phyloP scores from a whole-genome alignment of 169 alveolate genomes.

The Eimeria brunetti region DNA sequence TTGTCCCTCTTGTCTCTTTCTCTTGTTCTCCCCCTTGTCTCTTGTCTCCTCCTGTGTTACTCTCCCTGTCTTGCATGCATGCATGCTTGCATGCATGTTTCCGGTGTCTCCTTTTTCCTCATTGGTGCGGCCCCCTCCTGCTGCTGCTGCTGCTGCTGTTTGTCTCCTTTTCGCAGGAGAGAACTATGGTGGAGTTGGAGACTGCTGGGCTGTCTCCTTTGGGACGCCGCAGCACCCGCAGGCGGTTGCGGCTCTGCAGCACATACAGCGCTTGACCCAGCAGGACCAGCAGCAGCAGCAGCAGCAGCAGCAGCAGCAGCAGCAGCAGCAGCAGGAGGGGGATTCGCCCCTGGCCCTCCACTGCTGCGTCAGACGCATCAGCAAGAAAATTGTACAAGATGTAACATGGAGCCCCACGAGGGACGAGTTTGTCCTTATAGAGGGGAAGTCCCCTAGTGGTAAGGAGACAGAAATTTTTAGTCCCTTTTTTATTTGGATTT shows the following conservation, averaged over 20 bases:
- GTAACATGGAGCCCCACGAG: constrained; percentile 86
- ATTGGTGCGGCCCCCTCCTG: not conserved
- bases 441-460: constrained; percentile 85
- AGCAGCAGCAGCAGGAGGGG: constrained; percentile 46
- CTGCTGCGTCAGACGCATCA: constrained; percentile 75
- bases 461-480: constrained; percentile 17
- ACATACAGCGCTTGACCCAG: constrained; percentile 13
- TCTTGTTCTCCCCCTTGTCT: not conserved
- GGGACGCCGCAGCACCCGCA: constrained; percentile 75
- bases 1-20: not conserved
- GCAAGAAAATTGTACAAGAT: constrained; percentile 84
- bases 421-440: constrained; percentile 84
- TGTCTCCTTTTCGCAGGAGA: constrained; percentile 54
- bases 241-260: constrained; percentile 53
- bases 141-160: not conserved
- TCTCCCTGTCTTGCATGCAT: not conserved
- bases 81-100: not conserved
- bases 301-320: constrained; percentile 53
- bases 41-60: not conserved
- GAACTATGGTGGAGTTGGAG: constrained; percentile 81
- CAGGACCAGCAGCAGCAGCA: constrained; percentile 61
- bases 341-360: constrained; percentile 25
- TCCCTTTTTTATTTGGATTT: not conserved
- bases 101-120: not conserved
- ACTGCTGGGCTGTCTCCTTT: constrained; percentile 77